Conservation (phyloP, 2,329 filamentous ascomycete genomes). For the Aureobasidium sp. region DNA sequence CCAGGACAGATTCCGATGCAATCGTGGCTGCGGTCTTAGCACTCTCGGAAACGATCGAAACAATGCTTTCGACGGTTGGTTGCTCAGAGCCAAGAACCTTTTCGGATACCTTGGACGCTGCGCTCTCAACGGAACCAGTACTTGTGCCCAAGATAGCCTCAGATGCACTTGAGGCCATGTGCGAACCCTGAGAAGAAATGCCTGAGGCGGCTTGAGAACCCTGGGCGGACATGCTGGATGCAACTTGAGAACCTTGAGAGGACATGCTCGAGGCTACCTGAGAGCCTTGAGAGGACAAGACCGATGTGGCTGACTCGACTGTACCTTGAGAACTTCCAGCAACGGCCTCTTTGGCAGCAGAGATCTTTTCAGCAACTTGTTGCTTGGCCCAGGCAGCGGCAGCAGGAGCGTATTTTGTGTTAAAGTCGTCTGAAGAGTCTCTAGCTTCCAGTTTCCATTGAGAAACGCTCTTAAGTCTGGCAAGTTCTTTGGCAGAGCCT, state of each 20-base stretch:
- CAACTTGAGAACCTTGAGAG: neutral
- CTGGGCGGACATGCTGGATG: neutral
- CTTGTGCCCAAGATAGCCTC: constrained; percentile 31
- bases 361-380: constrained; percentile 27
- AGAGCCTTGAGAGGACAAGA: constrained; percentile 26
- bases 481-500: constrained; percentile 69
- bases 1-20: constrained; percentile 13
- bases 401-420: constrained; percentile 54
- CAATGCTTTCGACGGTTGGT: constrained; percentile 12
- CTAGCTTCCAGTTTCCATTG: constrained; percentile 71
- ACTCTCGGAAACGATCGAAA: constrained; percentile 18
- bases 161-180: constrained; percentile 22
- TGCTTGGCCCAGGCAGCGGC: constrained; percentile 42
- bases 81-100: constrained; percentile 25
- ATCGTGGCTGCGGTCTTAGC: constrained; percentile 15
- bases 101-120: constrained; percentile 46
- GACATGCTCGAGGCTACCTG: constrained; percentile 25
- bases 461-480: constrained; percentile 72
- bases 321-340: constrained; percentile 28
- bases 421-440: constrained; percentile 73
- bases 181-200: constrained; percentile 18
- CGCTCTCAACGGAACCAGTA: constrained; percentile 42
- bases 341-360: constrained; percentile 28
- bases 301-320: constrained; percentile 29
- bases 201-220: neutral